phyloP scores from a whole-genome alignment of 352 stramenopile species.

The Phytophthora palmivora region DNA sequence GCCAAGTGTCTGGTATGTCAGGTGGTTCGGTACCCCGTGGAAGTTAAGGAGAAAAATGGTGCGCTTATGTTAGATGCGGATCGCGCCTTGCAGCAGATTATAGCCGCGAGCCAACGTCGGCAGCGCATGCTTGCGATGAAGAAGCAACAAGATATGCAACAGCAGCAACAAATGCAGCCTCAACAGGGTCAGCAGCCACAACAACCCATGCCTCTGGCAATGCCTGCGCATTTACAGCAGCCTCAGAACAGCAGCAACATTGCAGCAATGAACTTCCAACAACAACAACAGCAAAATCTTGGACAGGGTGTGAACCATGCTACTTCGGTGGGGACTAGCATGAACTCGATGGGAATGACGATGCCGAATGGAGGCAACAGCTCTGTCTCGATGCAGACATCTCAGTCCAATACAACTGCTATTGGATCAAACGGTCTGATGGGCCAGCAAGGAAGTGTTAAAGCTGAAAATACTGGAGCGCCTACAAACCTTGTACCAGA shows the following conservation, averaged over 20 bases:
- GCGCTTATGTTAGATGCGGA: slow-evolving; percentile 85
- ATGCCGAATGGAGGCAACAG: slow-evolving; percentile 36
- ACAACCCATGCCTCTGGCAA: slow-evolving; percentile 25
- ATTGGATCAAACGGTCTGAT: slow-evolving; percentile 19
- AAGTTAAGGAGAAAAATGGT: slow-evolving; percentile 93
- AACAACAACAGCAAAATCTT: slow-evolving; percentile 33
- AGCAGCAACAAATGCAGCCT: slow-evolving; percentile 40
- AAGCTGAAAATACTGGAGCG: slow-evolving; percentile 30
- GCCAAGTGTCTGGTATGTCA: slow-evolving; percentile 97
- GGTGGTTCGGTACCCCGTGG: slow-evolving; percentile 97
- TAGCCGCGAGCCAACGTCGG: slow-evolving; percentile 69
- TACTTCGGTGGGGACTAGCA: slow-evolving; percentile 13
- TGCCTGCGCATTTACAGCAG: slow-evolving; percentile 44
- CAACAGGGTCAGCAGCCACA: slow-evolving; percentile 24
- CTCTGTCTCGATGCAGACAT: slow-evolving; percentile 8
- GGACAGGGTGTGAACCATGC: slow-evolving; percentile 13
- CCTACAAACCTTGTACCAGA: slow-evolving; percentile 65
- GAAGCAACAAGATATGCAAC: slow-evolving; percentile 45
- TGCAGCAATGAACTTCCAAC: slow-evolving; percentile 27
- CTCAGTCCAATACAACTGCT: slow-evolving; percentile 15
- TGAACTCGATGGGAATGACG: slow-evolving; percentile 34
- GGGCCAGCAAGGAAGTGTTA: slow-evolving; percentile 25
- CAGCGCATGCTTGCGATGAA: slow-evolving; percentile 56
- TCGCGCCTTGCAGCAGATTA: slow-evolving; percentile 80
- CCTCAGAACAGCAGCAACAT: slow-evolving; percentile 25